Percentiles rank a stretch among this genome's conserved stretches.
Conservation (phyloP, 1,284 basidiomycete species). For the Blastosporella zonata region DNA sequence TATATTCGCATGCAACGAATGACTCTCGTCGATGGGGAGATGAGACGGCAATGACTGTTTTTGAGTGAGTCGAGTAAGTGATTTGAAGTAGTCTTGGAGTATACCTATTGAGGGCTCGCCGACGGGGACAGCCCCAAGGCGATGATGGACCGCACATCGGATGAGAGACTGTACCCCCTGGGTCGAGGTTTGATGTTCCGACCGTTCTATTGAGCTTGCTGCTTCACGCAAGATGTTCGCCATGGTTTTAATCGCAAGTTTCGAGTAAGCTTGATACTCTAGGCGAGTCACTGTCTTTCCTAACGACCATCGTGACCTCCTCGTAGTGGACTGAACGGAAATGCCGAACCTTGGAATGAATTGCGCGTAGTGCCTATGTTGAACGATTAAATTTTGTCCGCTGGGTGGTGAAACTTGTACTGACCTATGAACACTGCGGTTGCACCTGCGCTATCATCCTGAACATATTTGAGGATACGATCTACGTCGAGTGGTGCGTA, state of each 20-base stretch:
- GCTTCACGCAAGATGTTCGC: slow-evolving; percentile 52
- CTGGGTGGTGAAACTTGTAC: slow-evolving; percentile 3
- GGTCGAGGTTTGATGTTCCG: slow-evolving; percentile 39
- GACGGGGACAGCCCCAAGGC: slow-evolving; percentile 77
- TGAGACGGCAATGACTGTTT: slow-evolving; percentile 73
- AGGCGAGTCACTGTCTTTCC: slow-evolving; percentile 70
- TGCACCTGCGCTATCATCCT: slow-evolving; percentile 65
- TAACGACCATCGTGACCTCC: slow-evolving; percentile 26
- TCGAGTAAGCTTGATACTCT: slow-evolving; percentile 83
- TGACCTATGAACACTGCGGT: slow-evolving; percentile 72
- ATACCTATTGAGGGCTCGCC: slow-evolving; percentile 72
- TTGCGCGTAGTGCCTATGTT: slow-evolving; percentile 42
- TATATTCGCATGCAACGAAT: slow-evolving; percentile 75
- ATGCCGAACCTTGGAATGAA: slow-evolving; percentile 46
- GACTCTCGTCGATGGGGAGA: slow-evolving; percentile 84
- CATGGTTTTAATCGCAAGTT: slow-evolving; percentile 81
- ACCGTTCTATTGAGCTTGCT: slow-evolving; percentile 40
- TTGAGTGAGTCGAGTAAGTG: neutral
- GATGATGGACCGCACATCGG: slow-evolving; percentile 67
- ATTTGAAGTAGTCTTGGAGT: neutral
- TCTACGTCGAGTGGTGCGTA: slow-evolving; percentile 55
- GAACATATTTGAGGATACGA: slow-evolving; percentile 57
- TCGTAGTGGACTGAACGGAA: neutral
- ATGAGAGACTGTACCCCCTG: slow-evolving; percentile 37
- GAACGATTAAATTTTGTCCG: slow-evolving; percentile 6